phyloP scores from a whole-genome alignment of 192 early-diverging fungal species.

The Glomus cerebriforme region DNA sequence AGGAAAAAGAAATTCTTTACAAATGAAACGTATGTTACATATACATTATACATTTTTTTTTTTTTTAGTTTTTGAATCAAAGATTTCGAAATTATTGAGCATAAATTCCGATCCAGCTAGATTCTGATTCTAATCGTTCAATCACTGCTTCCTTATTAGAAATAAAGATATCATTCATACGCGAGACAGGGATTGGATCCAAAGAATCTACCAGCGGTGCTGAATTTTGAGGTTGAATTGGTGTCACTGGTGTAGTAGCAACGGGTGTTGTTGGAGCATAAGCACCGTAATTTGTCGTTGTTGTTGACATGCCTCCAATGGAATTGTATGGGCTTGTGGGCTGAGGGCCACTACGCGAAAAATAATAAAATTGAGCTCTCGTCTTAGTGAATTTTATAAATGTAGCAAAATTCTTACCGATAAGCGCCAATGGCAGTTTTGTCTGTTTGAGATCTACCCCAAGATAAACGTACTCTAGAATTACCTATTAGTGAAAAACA shows the following conservation, averaged over 20 bases:
- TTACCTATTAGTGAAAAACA: constrained; percentile 34
- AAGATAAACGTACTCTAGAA: constrained; percentile 56
- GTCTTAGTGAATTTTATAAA: not conserved
- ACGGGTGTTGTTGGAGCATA: constrained; percentile 30
- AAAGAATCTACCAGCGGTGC: constrained; percentile 29
- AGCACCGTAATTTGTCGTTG: constrained; percentile 13
- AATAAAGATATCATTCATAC: constrained; percentile 34
- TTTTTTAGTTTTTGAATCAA: not conserved
- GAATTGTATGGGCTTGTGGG: constrained; percentile 32
- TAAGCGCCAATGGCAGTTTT: constrained; percentile 21
- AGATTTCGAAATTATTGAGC: constrained; percentile 36
- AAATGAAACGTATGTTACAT: not conserved
- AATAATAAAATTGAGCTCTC: too few species aligned
- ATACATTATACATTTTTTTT: not conserved
- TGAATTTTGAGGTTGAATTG: constrained; percentile 4
- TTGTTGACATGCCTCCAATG: constrained; percentile 15
- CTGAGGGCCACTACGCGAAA: constrained; percentile 2
- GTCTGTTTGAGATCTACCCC: constrained; percentile 60
- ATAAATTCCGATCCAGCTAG: constrained; percentile 50
- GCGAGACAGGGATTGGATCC: constrained; percentile 38
- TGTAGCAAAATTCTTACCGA: constrained; percentile 15
- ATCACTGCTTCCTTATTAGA: constrained; percentile 45
- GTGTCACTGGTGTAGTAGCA: constrained; percentile 1
- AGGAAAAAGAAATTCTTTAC: not conserved
- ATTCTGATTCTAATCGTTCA: constrained; percentile 46